Base-by-base conservation (phyloP, 2,329 filamentous ascomycete species). In the Paracorniculantispora psalliotae region DNA sequence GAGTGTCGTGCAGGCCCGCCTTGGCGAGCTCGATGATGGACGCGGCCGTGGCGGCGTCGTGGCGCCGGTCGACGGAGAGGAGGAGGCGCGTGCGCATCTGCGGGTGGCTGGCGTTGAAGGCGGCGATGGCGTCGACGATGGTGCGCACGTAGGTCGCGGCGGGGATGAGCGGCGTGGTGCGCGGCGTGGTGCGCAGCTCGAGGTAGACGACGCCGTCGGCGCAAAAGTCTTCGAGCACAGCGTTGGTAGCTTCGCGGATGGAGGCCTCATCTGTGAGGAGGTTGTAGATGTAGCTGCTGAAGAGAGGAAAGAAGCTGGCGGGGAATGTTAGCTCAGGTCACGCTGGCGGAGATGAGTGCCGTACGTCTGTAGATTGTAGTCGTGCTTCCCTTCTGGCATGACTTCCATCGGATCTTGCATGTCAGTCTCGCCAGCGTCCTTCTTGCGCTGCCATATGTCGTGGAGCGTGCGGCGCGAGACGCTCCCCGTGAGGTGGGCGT, bases 401-500 rank as follows among this genome's bases (percentile, higher is more conserved):
- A 85, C 82, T 1, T 83, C 65, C 17, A 89, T 72, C 1, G 90
- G 90, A 66, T 94, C 89, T 52, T 85, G 77, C 1, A 92, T 74
- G 10, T 78, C 69, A 2, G 85, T 81, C 23, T 77, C 68, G 4
- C 79, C 76, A 8, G 80, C 72, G 3, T 75, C 73, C 60, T 81
- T 83, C 69, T 86, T 89, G 57, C 71, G 71, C 50, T 75, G 65
- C 89, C 90, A 94, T 68, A 93, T 85, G 39, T 90, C 81, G 68
- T 91, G 89, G 2, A 94, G 82, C 61, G 84, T 87, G 66, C 84
- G 75, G 33, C 87, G 83, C 68, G 83, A 88, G 70, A 94, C 90
- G 71, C 88, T 91, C 56, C 90, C 90, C 43, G 85, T 90, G 47
- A 94, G 79, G 72, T 94, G 90, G 62, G 90, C 90, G 67, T 94